These are phyloP conservation scores for Pythium utonaiense DNA, from an alignment of 352 stramenopile species.

Conservation along the genomic window DNA sequence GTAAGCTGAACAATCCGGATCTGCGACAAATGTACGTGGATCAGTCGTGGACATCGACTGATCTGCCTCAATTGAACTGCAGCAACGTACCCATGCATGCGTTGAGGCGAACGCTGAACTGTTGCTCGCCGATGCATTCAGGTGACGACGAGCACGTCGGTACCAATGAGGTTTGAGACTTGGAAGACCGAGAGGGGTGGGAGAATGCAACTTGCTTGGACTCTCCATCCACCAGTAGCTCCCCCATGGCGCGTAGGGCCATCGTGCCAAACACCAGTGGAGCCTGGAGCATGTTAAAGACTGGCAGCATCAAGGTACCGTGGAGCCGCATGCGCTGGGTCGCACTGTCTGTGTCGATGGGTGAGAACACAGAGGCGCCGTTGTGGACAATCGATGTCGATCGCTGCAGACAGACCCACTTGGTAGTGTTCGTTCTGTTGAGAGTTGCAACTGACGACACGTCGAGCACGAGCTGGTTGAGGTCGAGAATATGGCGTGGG, in stretches of 20 bases:
- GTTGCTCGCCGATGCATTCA: constrained; percentile 39
- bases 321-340: constrained; percentile 48
- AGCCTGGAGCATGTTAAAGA: constrained; percentile 69
- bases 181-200: background rate
- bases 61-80: background rate
- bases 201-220: constrained; percentile 31
- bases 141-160: constrained; percentile 18
- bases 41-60: background rate
- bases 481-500: constrained; percentile 29
- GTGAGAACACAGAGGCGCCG: constrained; percentile 42
- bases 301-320: constrained; percentile 36
- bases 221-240: constrained; percentile 40
- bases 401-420: constrained; percentile 53
- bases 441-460: background rate
- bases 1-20: constrained; percentile 56
- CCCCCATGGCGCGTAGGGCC: constrained; percentile 41
- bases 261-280: constrained; percentile 62
- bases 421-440: constrained; percentile 5
- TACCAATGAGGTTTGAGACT: background rate
- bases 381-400: constrained; percentile 52
- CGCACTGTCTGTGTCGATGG: constrained; percentile 38
- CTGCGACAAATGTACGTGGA: constrained; percentile 18
- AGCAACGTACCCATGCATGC: constrained; percentile 38
- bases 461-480: constrained; percentile 42
- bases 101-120: constrained; percentile 37